Evolutionary conservation across 176 grass and related monocot species (phyloP).

Genomic region (Eleusine coracana): DNA sequence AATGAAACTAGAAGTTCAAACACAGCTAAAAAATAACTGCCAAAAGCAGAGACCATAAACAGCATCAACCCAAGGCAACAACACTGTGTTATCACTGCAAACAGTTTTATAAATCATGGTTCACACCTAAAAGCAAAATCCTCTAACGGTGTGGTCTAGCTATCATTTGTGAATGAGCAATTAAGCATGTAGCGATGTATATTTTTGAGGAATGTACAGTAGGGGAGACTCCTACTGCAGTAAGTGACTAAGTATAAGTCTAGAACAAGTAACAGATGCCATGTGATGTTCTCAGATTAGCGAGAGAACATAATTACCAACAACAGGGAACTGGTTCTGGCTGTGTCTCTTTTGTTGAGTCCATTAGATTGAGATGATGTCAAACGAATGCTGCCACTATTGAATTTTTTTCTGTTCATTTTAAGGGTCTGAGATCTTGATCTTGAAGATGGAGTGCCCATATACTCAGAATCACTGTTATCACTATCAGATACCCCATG

Average conservation of each 20-base stretch:
- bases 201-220: neutral
- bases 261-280: neutral
- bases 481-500: conserved; percentile 48
- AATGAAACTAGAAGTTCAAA: neutral
- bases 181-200: neutral
- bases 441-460: conserved; percentile 2
- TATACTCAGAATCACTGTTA: conserved; percentile 64
- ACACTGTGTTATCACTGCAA: neutral
- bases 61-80: neutral
- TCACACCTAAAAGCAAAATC: conserved; percentile 14
- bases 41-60: neutral
- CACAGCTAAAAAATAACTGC: conserved; percentile 10
- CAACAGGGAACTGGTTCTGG: conserved; percentile 41
- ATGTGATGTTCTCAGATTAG: neutral
- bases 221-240: neutral
- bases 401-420: conserved; percentile 33
- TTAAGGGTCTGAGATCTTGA: conserved; percentile 46
- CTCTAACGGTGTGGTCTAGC: conserved; percentile 15
- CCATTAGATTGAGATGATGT: conserved; percentile 43
- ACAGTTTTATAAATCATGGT: conserved; percentile 6
- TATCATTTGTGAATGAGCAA: conserved; percentile 4
- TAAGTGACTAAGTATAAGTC: neutral
- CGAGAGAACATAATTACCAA: conserved; percentile 59
- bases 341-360: conserved; percentile 39
- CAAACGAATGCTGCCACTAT: conserved; percentile 35